These are phyloP conservation scores for Fusarium redolens DNA, from an alignment of 2,329 filamentous ascomycete species.

Conservation along the genomic window DNA sequence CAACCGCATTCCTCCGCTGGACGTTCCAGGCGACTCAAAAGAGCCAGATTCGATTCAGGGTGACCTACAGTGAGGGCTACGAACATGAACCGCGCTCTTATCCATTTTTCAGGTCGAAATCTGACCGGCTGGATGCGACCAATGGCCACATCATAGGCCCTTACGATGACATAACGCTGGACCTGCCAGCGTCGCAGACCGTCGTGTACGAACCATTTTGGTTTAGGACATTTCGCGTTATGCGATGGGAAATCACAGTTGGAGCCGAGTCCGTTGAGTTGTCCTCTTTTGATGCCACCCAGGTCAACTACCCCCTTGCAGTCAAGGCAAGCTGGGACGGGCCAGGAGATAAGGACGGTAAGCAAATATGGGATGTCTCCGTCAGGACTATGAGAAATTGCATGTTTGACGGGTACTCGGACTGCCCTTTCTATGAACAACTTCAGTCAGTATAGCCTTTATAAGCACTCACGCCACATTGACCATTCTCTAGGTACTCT, in stretches of 20 bases:
- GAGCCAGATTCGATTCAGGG: neutral
- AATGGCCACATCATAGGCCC: neutral
- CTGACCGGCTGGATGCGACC: neutral
- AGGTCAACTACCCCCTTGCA: neutral
- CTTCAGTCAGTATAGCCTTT: neutral
- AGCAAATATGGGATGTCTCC: neutral
- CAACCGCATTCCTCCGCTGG: neutral
- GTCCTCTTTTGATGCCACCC: neutral
- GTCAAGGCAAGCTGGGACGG: neutral
- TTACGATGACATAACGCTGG: neutral
- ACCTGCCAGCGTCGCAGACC: neutral
- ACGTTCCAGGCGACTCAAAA: neutral
- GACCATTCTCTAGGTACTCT: neutral
- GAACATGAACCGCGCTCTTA: neutral
- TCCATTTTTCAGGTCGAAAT: neutral
- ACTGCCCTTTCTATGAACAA: conserved; percentile 5
- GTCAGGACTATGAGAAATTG: neutral
- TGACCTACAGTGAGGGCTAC: neutral
- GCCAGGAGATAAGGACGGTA: neutral
- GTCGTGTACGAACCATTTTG: neutral
- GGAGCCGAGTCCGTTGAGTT: rapidly evolving
- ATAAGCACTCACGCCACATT: no score
- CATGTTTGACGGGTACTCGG: conserved; percentile 2
- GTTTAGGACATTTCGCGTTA: neutral
- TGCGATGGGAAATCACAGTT: neutral